Percentiles rank a stretch among this genome's conserved stretches.
Evolutionary conservation across 2,329 filamentous ascomycete species (phyloP).

Genomic region (Aspergillus fumigatus): DNA sequence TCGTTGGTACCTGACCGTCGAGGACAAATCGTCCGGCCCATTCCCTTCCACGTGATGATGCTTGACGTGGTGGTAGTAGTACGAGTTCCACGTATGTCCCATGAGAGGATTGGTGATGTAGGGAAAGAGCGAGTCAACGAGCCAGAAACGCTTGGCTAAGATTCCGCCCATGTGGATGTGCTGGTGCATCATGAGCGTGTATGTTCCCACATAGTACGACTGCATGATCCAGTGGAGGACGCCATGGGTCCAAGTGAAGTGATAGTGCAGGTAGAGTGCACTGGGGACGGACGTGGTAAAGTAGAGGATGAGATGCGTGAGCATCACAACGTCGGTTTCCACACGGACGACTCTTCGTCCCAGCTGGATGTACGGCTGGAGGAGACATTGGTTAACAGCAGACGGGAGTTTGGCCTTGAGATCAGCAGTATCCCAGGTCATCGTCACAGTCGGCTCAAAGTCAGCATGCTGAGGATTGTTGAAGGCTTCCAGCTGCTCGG

Average conservation of each 20-base stretch:
- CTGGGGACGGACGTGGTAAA: slow-evolving; percentile 65
- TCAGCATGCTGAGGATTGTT: slow-evolving; percentile 46
- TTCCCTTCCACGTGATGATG: slow-evolving; percentile 81
- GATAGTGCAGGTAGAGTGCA: slow-evolving; percentile 59
- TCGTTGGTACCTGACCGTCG: slow-evolving; percentile 71
- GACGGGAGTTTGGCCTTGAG: slow-evolving; percentile 34
- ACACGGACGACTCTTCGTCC: slow-evolving; percentile 57
- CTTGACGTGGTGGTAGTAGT: slow-evolving; percentile 82
- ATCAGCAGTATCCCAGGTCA: slow-evolving; percentile 47
- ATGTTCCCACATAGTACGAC: slow-evolving; percentile 64
- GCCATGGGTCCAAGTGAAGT: slow-evolving; percentile 65
- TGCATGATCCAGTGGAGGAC: slow-evolving; percentile 63
- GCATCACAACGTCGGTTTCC: slow-evolving; percentile 70
- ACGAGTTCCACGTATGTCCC: slow-evolving; percentile 81
- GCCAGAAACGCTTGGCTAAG: slow-evolving; percentile 50
- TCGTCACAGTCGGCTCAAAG: slow-evolving; percentile 55
- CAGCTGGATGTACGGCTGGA: slow-evolving; percentile 57
- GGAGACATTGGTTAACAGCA: slow-evolving; percentile 45
- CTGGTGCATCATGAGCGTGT: slow-evolving; percentile 79
- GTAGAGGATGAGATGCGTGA: slow-evolving; percentile 72
- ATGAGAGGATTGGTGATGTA: slow-evolving; percentile 71
- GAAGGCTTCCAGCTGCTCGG: slow-evolving; percentile 41
- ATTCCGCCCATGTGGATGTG: slow-evolving; percentile 76
- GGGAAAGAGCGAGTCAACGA: slow-evolving; percentile 63
- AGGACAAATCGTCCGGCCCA: slow-evolving; percentile 69